Conservation (phyloP, 2,329 filamentous ascomycete genomes). For the Exophiala phaeomuriformis region DNA sequence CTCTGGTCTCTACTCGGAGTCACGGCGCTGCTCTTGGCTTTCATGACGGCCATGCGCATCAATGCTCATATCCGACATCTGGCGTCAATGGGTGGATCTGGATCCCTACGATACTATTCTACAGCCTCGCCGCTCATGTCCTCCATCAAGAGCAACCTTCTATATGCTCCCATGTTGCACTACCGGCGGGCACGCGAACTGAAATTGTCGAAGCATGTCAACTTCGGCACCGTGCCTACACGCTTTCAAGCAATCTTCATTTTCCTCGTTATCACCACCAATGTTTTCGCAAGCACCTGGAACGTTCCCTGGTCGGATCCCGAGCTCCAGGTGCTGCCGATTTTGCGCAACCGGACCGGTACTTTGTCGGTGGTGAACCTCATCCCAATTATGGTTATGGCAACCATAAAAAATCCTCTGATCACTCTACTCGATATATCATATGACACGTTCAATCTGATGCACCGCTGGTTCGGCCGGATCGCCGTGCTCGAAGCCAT, state of each 20-base stretch:
- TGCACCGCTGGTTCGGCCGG: constrained; percentile 73
- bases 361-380: constrained; percentile 40
- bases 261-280: constrained; percentile 37
- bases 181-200: constrained; percentile 41
- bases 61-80: constrained; percentile 65
- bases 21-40: constrained; percentile 56
- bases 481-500: constrained; percentile 63
- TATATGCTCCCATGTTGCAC: constrained; percentile 42
- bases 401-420: constrained; percentile 39
- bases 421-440: constrained; percentile 38
- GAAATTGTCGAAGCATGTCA: constrained; percentile 38
- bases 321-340: constrained; percentile 31
- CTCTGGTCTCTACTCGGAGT: constrained; percentile 59
- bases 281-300: constrained; percentile 45
- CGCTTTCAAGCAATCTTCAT: constrained; percentile 41
- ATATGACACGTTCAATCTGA: constrained; percentile 45
- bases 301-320: constrained; percentile 37
- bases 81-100: constrained; percentile 63
- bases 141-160: constrained; percentile 62
- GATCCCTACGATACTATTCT: constrained; percentile 65
- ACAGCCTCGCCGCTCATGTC: constrained; percentile 49
- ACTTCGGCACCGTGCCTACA: constrained; percentile 42
- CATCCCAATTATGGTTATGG: constrained; percentile 38
- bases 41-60: constrained; percentile 56
- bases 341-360: constrained; percentile 39